These are phyloP conservation scores for Achaetomiella virescens DNA, from an alignment of 495 filamentous ascomycete species.

Conservation along the genomic window DNA sequence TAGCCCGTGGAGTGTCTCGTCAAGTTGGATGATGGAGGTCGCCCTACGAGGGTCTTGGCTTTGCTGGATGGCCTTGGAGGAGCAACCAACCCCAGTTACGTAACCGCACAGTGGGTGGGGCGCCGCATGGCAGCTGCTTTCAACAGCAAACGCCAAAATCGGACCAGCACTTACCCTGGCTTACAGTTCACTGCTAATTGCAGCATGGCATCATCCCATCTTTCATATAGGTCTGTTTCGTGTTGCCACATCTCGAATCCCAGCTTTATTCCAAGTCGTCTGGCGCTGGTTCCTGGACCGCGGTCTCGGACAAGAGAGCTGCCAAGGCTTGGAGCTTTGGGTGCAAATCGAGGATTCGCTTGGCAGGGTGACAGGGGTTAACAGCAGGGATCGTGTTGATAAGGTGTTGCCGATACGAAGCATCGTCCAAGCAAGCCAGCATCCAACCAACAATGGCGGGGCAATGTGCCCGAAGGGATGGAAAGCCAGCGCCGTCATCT, in stretches of 20 bases:
- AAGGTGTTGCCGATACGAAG: slow-evolving; percentile 20
- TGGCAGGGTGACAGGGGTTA: neutral
- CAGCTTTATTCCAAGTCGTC: too few relatives aligned
- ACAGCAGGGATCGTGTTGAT: slow-evolving; percentile 10
- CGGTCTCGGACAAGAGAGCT: too few relatives aligned
- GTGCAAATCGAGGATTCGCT: too few relatives aligned
- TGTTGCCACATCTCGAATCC: neutral
- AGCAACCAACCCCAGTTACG: slow-evolving; percentile 17
- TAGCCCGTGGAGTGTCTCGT: neutral
- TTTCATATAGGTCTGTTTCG: neutral
- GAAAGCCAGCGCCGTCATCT: slow-evolving; percentile 20
- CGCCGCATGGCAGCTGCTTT: neutral
- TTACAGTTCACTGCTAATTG: too few relatives aligned
- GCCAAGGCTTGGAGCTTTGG: too few relatives aligned
- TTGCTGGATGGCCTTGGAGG: neutral
- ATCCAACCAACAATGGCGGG: slow-evolving; percentile 7
- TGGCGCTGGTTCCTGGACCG: too few relatives aligned
- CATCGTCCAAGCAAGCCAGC: slow-evolving; percentile 22
- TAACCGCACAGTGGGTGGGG: slow-evolving; percentile 11
- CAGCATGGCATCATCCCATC: neutral
- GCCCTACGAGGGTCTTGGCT: neutral
- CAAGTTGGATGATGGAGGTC: slow-evolving; percentile 9
- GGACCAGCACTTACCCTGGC: too few relatives aligned
- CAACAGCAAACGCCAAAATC: neutral
- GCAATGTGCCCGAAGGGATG: neutral